phyloP scores from a whole-genome alignment of 1,139 yeast genomes.

The Meyerozyma smithsonii region DNA sequence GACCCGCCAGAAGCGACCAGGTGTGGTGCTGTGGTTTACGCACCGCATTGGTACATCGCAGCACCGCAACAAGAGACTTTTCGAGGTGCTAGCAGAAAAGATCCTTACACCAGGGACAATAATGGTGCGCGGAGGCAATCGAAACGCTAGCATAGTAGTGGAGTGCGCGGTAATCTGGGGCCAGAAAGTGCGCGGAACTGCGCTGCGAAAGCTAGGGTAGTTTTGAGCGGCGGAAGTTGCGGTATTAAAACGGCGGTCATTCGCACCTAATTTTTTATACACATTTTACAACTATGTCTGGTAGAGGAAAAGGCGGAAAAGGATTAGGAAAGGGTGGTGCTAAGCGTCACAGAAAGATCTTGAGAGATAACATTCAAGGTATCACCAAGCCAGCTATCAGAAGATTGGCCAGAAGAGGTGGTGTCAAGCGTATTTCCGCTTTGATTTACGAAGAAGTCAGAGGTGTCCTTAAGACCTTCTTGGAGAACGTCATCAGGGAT shows the following conservation, averaged over 20 bases:
- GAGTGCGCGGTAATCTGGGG: background rate
- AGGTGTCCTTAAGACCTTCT: slow-evolving; percentile 18
- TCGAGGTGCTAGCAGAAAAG: background rate
- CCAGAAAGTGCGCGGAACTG: background rate
- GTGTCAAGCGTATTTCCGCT: slow-evolving; percentile 23
- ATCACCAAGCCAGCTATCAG: slow-evolving; percentile 22
- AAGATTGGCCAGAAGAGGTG: slow-evolving; percentile 23
- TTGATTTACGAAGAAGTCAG: slow-evolving; percentile 22
- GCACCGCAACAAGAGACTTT: background rate
- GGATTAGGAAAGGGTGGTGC: slow-evolving; percentile 20
- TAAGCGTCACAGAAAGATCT: slow-evolving; percentile 22
- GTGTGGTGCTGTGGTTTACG: slow-evolving; percentile 1
- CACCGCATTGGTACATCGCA: background rate
- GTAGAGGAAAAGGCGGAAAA: slow-evolving; percentile 20
- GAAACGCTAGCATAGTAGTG: background rate
- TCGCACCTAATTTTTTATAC: slow-evolving; percentile 3
- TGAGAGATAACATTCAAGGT: slow-evolving; percentile 22
- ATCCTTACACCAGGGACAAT: background rate
- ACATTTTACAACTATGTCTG: slow-evolving; percentile 11
- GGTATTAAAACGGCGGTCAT: slow-evolving; percentile 1
- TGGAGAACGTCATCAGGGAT: slow-evolving; percentile 22
- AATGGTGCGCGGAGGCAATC: background rate
- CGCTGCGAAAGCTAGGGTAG: background rate
- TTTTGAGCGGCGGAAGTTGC: background rate
- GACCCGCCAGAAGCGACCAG: background rate